Evolutionary conservation across 176 grass and related monocot genomes (phyloP).

Genomic region (Dactylis glomerata): DNA sequence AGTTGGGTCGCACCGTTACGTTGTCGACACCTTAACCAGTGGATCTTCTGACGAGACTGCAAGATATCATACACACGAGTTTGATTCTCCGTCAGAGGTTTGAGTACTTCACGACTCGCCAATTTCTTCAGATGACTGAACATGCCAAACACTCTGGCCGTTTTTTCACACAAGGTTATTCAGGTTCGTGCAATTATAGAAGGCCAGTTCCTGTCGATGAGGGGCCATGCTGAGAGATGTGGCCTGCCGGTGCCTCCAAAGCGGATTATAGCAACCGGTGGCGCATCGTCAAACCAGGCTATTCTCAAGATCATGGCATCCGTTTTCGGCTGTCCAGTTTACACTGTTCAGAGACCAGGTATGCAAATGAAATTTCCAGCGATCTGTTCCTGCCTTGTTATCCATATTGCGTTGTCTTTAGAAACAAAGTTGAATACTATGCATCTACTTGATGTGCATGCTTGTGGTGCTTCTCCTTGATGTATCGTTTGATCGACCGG

Average conservation of each 20-base stretch:
- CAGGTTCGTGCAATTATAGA: constrained; percentile 62
- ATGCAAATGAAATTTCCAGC: constrained; percentile 19
- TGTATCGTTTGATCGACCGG: not conserved
- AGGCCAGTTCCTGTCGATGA: constrained; percentile 85
- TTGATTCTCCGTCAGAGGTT: constrained; percentile 58
- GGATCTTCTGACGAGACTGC: constrained; percentile 36
- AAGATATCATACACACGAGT: constrained; percentile 35
- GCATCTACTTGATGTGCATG: not conserved
- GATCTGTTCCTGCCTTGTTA: not conserved
- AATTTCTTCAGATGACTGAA: not conserved
- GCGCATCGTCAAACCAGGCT: constrained; percentile 60
- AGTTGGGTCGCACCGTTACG: constrained; percentile 50
- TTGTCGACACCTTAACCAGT: constrained; percentile 29
- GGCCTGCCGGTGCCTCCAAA: constrained; percentile 77
- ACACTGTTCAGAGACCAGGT: constrained; percentile 72
- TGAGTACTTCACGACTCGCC: not conserved
- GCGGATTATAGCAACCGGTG: constrained; percentile 41
- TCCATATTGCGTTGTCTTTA: not conserved
- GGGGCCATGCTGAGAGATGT: constrained; percentile 74
- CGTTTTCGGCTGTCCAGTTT: constrained; percentile 73
- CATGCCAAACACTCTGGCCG: not conserved
- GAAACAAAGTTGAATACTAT: not conserved
- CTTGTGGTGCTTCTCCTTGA: not conserved
- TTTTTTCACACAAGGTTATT: not conserved
- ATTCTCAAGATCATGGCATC: constrained; percentile 74